These are phyloP conservation scores for Hyaloscypha bicolor DNA, from an alignment of 495 filamentous ascomycete species.

Conservation along the genomic window DNA sequence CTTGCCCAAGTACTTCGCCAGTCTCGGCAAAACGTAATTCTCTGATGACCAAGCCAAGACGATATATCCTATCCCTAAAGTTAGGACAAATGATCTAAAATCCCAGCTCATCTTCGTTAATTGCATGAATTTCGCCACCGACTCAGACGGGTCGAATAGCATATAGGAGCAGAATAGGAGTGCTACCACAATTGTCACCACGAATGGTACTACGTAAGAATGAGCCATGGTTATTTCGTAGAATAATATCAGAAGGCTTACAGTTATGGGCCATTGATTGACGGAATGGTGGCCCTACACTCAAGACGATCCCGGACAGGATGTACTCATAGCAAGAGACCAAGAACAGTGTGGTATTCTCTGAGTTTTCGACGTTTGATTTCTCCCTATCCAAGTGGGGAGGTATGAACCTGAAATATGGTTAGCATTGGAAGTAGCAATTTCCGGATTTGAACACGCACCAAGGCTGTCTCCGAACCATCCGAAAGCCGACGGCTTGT, in stretches of 20 bases:
- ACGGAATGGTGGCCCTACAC: conserved; percentile 85
- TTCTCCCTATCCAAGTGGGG: conserved; percentile 73
- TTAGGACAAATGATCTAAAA: conserved; percentile 73
- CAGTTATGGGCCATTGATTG: conserved; percentile 79
- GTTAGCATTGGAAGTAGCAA: background rate
- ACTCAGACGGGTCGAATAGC: conserved; percentile 69
- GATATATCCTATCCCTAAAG: conserved; percentile 68
- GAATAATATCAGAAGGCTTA: conserved; percentile 40
- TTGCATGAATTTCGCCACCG: conserved; percentile 78
- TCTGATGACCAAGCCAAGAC: conserved; percentile 69
- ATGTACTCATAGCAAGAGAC: conserved; percentile 95
- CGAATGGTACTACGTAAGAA: conserved; percentile 68
- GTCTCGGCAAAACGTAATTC: conserved; percentile 62
- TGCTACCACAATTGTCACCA: conserved; percentile 71
- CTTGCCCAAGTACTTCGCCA: conserved; percentile 70
- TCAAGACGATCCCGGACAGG: conserved; percentile 82
- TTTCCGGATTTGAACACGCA: conserved; percentile 35
- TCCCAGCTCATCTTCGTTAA: conserved; percentile 70
- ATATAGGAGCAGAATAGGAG: conserved; percentile 72
- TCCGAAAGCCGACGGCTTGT: conserved; percentile 71
- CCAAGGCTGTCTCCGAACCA: conserved; percentile 79
- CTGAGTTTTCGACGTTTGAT: conserved; percentile 83
- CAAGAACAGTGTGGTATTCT: conserved; percentile 89
- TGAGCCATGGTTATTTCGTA: conserved; percentile 3
- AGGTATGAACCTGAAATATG: conserved; percentile 67